Evolutionary conservation across 1,284 basidiomycete species (phyloP), one percentile per base, ranked within the genome.

Genomic region (Ceratobasidium sp.): DNA sequence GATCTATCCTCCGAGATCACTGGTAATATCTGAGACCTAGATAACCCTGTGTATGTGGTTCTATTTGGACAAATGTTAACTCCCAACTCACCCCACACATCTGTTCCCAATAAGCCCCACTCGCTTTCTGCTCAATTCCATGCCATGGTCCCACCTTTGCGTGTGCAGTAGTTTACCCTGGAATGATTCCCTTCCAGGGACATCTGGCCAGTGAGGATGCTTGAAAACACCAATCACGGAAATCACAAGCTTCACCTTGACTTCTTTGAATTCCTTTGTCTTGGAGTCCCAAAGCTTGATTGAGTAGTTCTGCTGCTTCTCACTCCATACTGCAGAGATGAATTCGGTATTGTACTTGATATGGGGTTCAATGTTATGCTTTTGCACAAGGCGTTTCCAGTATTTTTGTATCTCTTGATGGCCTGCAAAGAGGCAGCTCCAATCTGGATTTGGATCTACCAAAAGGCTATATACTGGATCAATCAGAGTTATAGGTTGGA

Each of bases 101-200:
- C 86, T 87, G 73, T 87, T 87, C 21, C 86, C 87, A 73, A 88
- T 82, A 16, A 88, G n/a, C 46, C 44, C 58, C 11, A 60, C 58
- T n/a, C 47, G 44, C 19, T 60, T 60, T 29, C 58, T 46, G 2
- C n/a, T 39, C 27, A 60, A 39, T 19, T 19, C 29, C 11, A 60
- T 46, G 9, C 19, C 50, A 27, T 60, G 58, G n/a, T 60, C 47
- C 58, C 58, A 60, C n/a, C 19, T 30, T 19, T 50, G 44, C 14
- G 58, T 46, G 46, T 60, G 58, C 13, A 60, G 27, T n/a, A 50
- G 9, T 1, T 29, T 25, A 3, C 58, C 58, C 16, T 25, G 13
- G 23, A 60, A 60, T 46, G 36, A 33, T 21, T 60, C 46, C 11
- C 47, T 30, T 36, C 58, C 58, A 14, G 44, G 58, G 16, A 60